phyloP scores from a whole-genome alignment of 495 filamentous ascomycete species.

The Annulohypoxylon stygium region DNA sequence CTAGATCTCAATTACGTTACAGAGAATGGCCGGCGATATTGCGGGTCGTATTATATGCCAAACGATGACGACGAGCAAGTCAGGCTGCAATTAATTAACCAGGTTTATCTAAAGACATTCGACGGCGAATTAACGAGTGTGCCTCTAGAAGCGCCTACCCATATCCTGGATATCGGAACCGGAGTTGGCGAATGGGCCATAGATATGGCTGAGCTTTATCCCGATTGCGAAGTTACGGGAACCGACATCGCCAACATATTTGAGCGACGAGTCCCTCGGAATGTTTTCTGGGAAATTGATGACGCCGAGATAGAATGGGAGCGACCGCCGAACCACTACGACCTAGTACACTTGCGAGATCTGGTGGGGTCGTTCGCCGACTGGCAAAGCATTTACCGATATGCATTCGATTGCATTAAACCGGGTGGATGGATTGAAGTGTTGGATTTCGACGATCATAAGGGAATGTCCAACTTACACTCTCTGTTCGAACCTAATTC shows the following conservation, averaged over 20 bases:
- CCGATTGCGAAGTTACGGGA: conserved; percentile 73
- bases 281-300: conserved; percentile 78
- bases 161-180: conserved; percentile 78
- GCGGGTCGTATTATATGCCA: conserved; percentile 78
- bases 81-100: conserved; percentile 75
- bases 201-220: conserved; percentile 73
- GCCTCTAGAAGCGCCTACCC: conserved; percentile 64
- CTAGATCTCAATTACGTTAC: conserved; percentile 66
- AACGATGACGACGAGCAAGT: conserved; percentile 81
- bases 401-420: conserved; percentile 70
- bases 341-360: conserved; percentile 74
- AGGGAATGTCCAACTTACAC: conserved; percentile 54
- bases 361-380: conserved; percentile 73
- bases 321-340: conserved; percentile 67
- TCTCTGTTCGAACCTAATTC: conserved; percentile 58
- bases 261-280: conserved; percentile 67
- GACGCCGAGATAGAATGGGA: conserved; percentile 73
- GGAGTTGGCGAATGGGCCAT: conserved; percentile 82
- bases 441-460: conserved; percentile 65
- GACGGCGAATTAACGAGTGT: conserved; percentile 70
- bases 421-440: conserved; percentile 77
- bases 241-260: conserved; percentile 75
- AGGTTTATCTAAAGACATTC: conserved; percentile 72
- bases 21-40: conserved; percentile 78
- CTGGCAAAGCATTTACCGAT: conserved; percentile 71